These are phyloP conservation scores for Botrytis byssoidea DNA, from an alignment of 2,329 filamentous ascomycete species.

Conservation along the genomic window DNA sequence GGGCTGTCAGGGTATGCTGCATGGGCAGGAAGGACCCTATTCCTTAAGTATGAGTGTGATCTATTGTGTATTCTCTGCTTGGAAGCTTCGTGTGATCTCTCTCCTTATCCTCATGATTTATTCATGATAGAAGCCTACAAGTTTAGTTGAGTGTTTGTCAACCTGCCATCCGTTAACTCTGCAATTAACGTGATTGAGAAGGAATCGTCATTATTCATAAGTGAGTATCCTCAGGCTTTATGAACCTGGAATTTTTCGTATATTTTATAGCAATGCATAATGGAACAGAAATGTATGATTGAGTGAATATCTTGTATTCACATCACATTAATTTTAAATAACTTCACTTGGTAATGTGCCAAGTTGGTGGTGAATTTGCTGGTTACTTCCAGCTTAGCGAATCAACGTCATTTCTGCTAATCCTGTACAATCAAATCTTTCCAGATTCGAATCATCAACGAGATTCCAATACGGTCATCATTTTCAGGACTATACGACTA, in stretches of 20 bases:
- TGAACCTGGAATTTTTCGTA: not conserved
- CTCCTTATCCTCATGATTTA: not conserved
- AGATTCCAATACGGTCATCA: not conserved
- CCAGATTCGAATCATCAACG: not conserved
- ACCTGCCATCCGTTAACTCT: not conserved
- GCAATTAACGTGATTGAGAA: not conserved
- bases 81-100: not conserved
- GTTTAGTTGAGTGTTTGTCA: not conserved
- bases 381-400: not conserved
- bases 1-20: rapidly evolving
- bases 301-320: not conserved
- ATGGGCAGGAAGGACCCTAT: not conserved
- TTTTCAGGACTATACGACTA: not conserved
- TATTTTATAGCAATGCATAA: not conserved
- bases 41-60: not conserved
- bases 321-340: not conserved
- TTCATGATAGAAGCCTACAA: rapidly evolving
- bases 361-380: not conserved
- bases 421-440: not conserved
- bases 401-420: not conserved
- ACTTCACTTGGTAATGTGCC: not conserved
- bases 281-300: not conserved
- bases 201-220: not conserved
- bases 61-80: rapidly evolving
- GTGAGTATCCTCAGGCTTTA: not conserved